A percentile compares a stretch with the other conserved stretches of the same genome.
These are phyloP conservation scores for Cercophora scortea DNA, from an alignment of 495 filamentous ascomycete genomes.

Conservation along the genomic window DNA sequence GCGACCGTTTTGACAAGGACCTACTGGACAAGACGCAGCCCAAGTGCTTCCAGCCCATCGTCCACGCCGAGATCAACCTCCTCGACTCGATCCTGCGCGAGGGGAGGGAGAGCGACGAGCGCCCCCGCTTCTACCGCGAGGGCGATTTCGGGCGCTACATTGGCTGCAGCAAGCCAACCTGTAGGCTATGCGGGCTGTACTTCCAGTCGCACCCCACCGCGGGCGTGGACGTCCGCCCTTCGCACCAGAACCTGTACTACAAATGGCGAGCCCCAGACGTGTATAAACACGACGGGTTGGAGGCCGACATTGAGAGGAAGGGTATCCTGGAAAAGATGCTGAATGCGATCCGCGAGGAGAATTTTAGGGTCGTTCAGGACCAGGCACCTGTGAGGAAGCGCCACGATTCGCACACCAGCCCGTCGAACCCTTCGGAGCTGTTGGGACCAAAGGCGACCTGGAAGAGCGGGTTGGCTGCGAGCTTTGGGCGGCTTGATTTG, in stretches of 20 bases:
- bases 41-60: slow-evolving; percentile 9
- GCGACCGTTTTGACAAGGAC: slow-evolving; percentile 1
- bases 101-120: neutral
- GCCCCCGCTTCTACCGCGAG: slow-evolving; percentile 20
- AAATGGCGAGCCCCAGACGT: slow-evolving; percentile 18
- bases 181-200: slow-evolving; percentile 27
- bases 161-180: slow-evolving; percentile 33
- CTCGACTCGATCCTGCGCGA: slow-evolving; percentile 22
- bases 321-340: slow-evolving; percentile 14
- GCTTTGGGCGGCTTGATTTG: neutral
- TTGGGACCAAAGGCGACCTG: too few relatives aligned
- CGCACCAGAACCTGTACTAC: slow-evolving; percentile 27
- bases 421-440: slow-evolving; percentile 1
- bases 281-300: neutral
- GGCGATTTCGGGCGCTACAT: slow-evolving; percentile 22
- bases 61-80: slow-evolving; percentile 28
- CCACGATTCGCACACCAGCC: slow-evolving; percentile 12
- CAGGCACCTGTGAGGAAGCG: neutral
- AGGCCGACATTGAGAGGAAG: neutral
- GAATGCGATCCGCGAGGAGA: neutral
- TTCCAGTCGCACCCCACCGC: slow-evolving; percentile 13
- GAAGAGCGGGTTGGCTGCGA: neutral
- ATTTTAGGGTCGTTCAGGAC: neutral
- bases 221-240: slow-evolving; percentile 14
- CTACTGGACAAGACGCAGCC: neutral